Conservation (phyloP, 306 rosid genomes). For the Hippophae tibetana region DNA sequence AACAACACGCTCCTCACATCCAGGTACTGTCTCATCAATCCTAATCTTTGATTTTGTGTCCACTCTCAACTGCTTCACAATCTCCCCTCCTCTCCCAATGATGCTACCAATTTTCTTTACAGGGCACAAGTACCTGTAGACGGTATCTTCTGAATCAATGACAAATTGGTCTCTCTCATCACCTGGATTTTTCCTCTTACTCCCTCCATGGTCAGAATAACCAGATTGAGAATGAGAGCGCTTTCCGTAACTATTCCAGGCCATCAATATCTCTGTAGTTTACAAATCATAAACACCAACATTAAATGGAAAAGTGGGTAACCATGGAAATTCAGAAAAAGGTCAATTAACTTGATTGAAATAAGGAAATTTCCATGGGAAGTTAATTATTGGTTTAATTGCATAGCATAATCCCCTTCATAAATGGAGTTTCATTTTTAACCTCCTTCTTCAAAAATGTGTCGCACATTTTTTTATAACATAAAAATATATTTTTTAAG, state of each 20-base stretch:
- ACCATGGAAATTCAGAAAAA: too few relatives aligned
- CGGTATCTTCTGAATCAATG: conserved; percentile 74
- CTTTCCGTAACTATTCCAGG: conserved; percentile 66
- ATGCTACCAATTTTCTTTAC: conserved; percentile 84
- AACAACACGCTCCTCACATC: conserved; percentile 78
- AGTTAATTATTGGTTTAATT: too few relatives aligned
- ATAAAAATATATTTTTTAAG: too few relatives aligned
- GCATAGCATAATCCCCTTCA: too few relatives aligned
- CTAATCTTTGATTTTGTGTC: conserved; percentile 87
- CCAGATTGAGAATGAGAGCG: conserved; percentile 66
- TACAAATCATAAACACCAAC: conserved; percentile 11
- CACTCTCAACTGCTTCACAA: conserved; percentile 79
- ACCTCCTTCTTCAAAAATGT: too few relatives aligned
- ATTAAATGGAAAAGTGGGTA: neutral
- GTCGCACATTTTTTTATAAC: too few relatives aligned
- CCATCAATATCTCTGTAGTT: conserved; percentile 36
- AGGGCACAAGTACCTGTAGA: conserved; percentile 73
- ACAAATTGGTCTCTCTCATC: conserved; percentile 86
- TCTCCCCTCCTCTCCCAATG: conserved; percentile 98
- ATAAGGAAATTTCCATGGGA: neutral
- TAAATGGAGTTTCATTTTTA: too few relatives aligned
- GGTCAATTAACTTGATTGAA: neutral
- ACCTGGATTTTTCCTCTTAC: conserved; percentile 63
- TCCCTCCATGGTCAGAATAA: conserved; percentile 54
- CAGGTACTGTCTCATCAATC: conserved; percentile 84